Evolutionary conservation across 805 yeast genomes (phyloP).

Genomic region (Candida pini): DNA sequence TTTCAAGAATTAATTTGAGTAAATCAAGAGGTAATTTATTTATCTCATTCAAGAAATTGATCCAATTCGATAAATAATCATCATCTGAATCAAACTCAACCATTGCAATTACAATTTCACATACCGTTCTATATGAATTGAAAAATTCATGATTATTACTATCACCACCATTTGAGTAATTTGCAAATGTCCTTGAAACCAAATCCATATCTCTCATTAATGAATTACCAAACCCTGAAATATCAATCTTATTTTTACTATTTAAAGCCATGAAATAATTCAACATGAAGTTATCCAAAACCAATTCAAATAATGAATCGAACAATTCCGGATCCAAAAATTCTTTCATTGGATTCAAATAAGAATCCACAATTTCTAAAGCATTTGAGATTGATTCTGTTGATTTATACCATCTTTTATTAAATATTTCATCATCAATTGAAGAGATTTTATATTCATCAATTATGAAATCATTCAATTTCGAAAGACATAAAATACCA

Average conservation of each 20-base stretch:
- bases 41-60: slow-evolving; percentile 53
- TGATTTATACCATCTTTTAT: slow-evolving; percentile 26
- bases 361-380: slow-evolving; percentile 22
- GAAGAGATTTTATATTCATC: slow-evolving; percentile 23
- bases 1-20: slow-evolving; percentile 55
- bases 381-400: slow-evolving; percentile 21
- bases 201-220: slow-evolving; percentile 57
- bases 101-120: slow-evolving; percentile 59
- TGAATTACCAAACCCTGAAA: slow-evolving; percentile 35
- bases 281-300: slow-evolving; percentile 36
- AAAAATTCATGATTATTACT: slow-evolving; percentile 26
- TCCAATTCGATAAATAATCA: slow-evolving; percentile 37
- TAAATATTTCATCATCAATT: slow-evolving; percentile 20
- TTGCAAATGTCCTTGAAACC: slow-evolving; percentile 48
- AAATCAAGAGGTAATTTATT: slow-evolving; percentile 75
- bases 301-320: slow-evolving; percentile 25
- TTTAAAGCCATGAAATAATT: slow-evolving; percentile 25
- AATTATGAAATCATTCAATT: slow-evolving; percentile 20
- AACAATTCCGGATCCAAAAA: slow-evolving; percentile 25
- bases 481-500: slow-evolving; percentile 24
- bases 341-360: slow-evolving; percentile 24
- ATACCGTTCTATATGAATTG: slow-evolving; percentile 46
- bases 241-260: slow-evolving; percentile 20
- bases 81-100: slow-evolving; percentile 39
- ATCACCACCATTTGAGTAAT: slow-evolving; percentile 27